phyloP scores from a whole-genome alignment of 352 stramenopile genomes.

The Phytophthora podocarpi region DNA sequence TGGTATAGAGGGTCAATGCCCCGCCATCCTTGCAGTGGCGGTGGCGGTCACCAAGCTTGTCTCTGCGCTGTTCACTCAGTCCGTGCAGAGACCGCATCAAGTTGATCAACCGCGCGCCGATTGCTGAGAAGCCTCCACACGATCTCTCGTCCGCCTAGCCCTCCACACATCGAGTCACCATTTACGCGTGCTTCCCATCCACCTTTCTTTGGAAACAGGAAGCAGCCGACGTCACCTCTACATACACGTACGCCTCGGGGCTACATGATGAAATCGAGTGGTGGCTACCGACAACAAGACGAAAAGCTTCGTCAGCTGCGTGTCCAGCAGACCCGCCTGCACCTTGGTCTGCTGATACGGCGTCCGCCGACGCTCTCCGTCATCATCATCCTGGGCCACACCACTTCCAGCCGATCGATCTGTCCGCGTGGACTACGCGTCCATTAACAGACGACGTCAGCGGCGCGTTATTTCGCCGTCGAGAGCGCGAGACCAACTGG shows the following conservation, averaged over 20 bases:
- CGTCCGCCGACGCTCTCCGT: neutral
- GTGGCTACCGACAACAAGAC: slow-evolving; percentile 27
- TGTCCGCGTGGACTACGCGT: slow-evolving; percentile 4
- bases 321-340: neutral
- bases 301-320: slow-evolving; percentile 25
- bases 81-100: too few relatives aligned
- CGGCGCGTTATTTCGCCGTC: too few relatives aligned
- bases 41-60: too few relatives aligned
- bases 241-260: neutral
- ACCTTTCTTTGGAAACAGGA: slow-evolving; percentile 19
- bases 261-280: slow-evolving; percentile 32
- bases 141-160: neutral
- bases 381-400: too few relatives aligned
- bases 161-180: slow-evolving; percentile 4
- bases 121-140: too few relatives aligned
- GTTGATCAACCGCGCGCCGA: too few relatives aligned
- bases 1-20: too few relatives aligned
- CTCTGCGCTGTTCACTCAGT: too few relatives aligned
- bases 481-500: neutral
- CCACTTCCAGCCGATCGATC: neutral
- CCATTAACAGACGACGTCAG: too few relatives aligned
- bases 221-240: slow-evolving; percentile 15
- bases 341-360: slow-evolving; percentile 12
- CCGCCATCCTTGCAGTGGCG: too few relatives aligned
- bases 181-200: slow-evolving; percentile 27